phyloP scores from a whole-genome alignment of 352 stramenopile species.

The Pythium brassicae region DNA sequence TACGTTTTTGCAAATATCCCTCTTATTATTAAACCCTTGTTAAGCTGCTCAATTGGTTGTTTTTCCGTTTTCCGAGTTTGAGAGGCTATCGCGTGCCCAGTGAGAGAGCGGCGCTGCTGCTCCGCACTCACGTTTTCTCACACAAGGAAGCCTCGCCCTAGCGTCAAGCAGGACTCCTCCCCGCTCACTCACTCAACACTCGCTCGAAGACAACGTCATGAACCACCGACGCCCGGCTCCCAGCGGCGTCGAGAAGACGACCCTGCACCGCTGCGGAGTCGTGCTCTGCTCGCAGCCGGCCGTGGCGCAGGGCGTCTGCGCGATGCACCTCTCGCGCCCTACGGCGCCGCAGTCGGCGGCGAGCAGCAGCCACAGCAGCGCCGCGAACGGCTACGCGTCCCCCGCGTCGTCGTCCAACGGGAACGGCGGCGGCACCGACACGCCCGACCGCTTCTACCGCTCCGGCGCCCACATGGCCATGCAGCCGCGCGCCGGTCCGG shows the following conservation, averaged over 20 bases:
- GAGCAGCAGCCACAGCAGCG: slow-evolving; percentile 11
- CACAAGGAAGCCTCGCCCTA: no score
- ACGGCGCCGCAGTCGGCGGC: slow-evolving; percentile 1
- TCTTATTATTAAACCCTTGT: no score
- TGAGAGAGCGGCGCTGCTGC: no score
- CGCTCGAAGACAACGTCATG: no score
- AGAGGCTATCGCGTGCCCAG: no score
- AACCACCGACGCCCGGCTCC: no score
- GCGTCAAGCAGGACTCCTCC: no score
- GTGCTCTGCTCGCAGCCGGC: slow-evolving; percentile 74
- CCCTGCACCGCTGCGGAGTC: slow-evolving; percentile 73
- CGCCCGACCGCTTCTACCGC: slow-evolving; percentile 50
- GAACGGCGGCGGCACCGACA: slow-evolving; percentile 24
- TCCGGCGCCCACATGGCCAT: slow-evolving; percentile 43
- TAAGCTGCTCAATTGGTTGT: no score
- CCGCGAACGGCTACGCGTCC: slow-evolving; percentile 14
- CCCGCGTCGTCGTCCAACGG: slow-evolving; percentile 1
- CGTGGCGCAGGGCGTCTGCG: slow-evolving; percentile 69
- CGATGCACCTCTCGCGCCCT: slow-evolving; percentile 60
- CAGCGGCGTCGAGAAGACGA: slow-evolving; percentile 30
- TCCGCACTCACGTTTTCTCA: no score
- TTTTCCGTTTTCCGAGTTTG: no score
- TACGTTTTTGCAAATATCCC: no score
- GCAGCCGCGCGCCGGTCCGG: slow-evolving; percentile 37
- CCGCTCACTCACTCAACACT: no score